Percentiles rank a stretch among this genome's conserved stretches.
phyloP scores from a whole-genome alignment of 345 rosid genomes.

The Gossypium rotundifolium region DNA sequence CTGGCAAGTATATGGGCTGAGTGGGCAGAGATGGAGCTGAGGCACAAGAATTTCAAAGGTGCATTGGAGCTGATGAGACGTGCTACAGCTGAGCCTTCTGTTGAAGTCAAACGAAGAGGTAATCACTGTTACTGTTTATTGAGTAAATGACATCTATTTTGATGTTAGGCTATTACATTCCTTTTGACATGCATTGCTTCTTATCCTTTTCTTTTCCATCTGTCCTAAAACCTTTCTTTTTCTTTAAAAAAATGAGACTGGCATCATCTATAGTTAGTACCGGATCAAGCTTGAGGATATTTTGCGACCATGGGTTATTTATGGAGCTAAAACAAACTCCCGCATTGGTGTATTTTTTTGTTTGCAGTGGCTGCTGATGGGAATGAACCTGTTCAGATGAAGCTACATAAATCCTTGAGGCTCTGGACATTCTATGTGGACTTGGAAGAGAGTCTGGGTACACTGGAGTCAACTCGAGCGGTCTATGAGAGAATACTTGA shows the following conservation, averaged over 20 bases:
- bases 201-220: not conserved
- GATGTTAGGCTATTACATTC: not conserved
- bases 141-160: not conserved
- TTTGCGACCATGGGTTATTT: not conserved
- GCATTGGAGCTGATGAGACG: constrained; percentile 89
- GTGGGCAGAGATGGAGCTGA: constrained; percentile 98
- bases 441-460: constrained; percentile 91
- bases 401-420: constrained; percentile 78
- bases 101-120: constrained; percentile 92
- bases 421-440: constrained; percentile 93
- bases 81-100: constrained; percentile 94
- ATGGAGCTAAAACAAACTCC: constrained; percentile 9
- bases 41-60: constrained; percentile 75
- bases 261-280: not conserved
- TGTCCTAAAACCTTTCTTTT: not conserved
- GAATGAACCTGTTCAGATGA: constrained; percentile 91
- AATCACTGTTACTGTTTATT: not conserved
- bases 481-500: constrained; percentile 93
- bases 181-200: not conserved
- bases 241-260: not conserved
- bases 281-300: not conserved
- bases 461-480: constrained; percentile 80
- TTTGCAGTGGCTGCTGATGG: constrained; percentile 90
- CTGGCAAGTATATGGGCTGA: constrained; percentile 94
- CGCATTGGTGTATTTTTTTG: not conserved